Evolutionary conservation across 1,284 basidiomycete genomes (phyloP).

Genomic region (Polyporus tsugae): DNA sequence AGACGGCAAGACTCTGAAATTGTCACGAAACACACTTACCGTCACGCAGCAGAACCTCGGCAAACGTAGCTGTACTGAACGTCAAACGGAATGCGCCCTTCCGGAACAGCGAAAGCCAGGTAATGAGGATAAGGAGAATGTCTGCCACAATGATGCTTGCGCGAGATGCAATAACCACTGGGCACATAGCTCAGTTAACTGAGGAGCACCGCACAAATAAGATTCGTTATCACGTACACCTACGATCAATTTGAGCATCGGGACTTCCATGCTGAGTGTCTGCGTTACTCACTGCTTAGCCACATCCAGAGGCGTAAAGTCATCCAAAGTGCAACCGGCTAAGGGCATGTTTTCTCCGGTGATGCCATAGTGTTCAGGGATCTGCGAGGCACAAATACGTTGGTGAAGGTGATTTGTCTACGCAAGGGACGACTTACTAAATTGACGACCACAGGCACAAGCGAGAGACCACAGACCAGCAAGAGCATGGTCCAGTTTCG

Average conservation of each 20-base stretch:
- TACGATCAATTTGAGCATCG: too few relatives aligned
- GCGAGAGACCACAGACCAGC: not conserved
- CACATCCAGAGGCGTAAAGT: too few relatives aligned
- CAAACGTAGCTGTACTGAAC: not conserved
- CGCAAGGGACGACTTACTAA: not conserved
- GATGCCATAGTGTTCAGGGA: not conserved
- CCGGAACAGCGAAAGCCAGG: not conserved
- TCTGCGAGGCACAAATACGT: not conserved
- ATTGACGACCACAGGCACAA: constrained; percentile 10
- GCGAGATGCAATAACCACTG: too few relatives aligned
- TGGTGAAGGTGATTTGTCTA: not conserved
- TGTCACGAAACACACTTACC: not conserved
- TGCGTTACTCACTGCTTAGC: too few relatives aligned
- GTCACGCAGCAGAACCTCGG: not conserved
- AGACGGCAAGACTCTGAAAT: not conserved
- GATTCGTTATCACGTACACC: too few relatives aligned
- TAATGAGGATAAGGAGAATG: not conserved
- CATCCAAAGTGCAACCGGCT: too few relatives aligned
- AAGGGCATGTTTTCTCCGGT: too few relatives aligned
- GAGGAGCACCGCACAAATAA: too few relatives aligned
- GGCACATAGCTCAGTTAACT: too few relatives aligned
- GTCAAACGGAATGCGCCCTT: not conserved
- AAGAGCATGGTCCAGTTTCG: not conserved
- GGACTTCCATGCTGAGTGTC: too few relatives aligned
- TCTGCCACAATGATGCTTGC: not conserved